A percentile compares a stretch with the other conserved stretches of the same genome.
Evolutionary conservation across 306 rosid species (phyloP).

Genomic region (Medicago lupulina): DNA sequence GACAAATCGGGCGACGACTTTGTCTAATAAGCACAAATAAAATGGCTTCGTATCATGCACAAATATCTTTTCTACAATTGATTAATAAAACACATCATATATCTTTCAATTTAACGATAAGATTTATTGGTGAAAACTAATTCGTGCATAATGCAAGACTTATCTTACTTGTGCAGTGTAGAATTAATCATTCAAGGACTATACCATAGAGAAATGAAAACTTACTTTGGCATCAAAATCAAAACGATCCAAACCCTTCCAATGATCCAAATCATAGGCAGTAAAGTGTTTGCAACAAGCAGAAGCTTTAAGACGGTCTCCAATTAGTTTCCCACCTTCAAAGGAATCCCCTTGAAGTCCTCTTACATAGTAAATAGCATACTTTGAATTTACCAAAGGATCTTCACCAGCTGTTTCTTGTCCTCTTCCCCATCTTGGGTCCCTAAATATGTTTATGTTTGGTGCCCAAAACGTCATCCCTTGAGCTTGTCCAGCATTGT

Average conservation of each 20-base stretch:
- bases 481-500: constrained; percentile 75
- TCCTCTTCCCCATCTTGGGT: constrained; percentile 98
- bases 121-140: too few species aligned
- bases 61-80: too few species aligned
- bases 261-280: constrained; percentile 83
- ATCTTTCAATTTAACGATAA: too few species aligned
- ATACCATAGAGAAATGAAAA: neutral
- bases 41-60: too few species aligned
- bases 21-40: too few species aligned
- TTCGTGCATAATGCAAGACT: too few species aligned
- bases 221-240: constrained; percentile 73
- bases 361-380: constrained; percentile 72
- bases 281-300: constrained; percentile 98
- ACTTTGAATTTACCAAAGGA: constrained; percentile 64
- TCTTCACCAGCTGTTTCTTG: constrained; percentile 98
- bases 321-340: constrained; percentile 52
- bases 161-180: too few species aligned
- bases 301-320: constrained; percentile 68
- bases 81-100: too few species aligned
- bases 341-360: constrained; percentile 85
- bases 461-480: constrained; percentile 99
- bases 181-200: neutral
- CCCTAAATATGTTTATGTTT: constrained; percentile 87
- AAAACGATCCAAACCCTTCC: constrained; percentile 77
- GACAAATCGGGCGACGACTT: too few species aligned